Base-by-base conservation (phyloP, 805 yeast genomes). In the Trichomonascus vanleenenianus region DNA sequence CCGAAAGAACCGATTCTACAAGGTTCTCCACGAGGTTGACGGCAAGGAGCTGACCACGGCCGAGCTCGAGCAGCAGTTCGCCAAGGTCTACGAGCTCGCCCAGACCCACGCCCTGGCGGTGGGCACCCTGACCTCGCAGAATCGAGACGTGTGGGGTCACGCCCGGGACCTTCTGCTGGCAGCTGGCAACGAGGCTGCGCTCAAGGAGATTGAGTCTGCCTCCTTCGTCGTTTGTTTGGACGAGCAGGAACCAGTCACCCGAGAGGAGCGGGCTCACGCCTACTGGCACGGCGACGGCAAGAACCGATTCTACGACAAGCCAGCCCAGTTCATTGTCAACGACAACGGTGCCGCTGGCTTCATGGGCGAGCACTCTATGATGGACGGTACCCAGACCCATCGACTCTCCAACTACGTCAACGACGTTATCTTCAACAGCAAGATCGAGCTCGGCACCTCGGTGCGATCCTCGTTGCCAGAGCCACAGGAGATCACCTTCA, bases 311-410 rank as follows among this genome's bases (percentile, higher is more conserved):
- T 91, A 76, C 64, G 97, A 91, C 71, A 91, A 91, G 71, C 91
- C 96, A 3, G 70, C 85, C 49, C 93, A 91, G 70, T 81, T 86
- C 63, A 75, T 88, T 55, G 79, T 91, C 45, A 71, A 84, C 49
- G 81, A 78, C 51, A 88, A 87, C 64, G 96, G 93, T 49, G 73
- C 79, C 51, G 85, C 96, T 6, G 97, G 97, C 0, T 91, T 89
- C 70, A 67, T 88, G 60, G 97, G 95, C 51, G 98, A 91, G 70
- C 98, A 91, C 71, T 87, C 97, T 18, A 84, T 79, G 71, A 91
- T 91, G 97, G 98, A 91, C 65, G 98, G 97, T 51, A 86, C 96
- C 8, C 95, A 97, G 60, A 91, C 96, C 27, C 78, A 86, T 58
- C 80, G 87, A 53, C 69, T 91, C 68, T 91, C 91, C 64, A 87